Evolutionary conservation across 2,329 filamentous ascomycete species (phyloP), one percentile per base, ranked within the genome.

Genomic region (Penicillium sp.): DNA sequence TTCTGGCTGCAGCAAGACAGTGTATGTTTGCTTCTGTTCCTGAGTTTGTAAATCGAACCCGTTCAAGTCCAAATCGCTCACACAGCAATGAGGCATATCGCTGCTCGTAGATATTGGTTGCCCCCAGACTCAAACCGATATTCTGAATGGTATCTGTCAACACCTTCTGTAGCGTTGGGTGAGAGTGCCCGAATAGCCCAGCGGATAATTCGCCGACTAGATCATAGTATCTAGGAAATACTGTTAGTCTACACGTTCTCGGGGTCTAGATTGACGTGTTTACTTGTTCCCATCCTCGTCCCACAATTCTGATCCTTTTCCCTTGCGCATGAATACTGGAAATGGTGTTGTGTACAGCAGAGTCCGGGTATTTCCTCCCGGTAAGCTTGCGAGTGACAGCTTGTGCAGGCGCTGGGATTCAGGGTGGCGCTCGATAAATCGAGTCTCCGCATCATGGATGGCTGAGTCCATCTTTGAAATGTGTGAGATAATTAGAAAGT

Each of bases 11-110:
- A 4, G 79, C 80, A 1, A 88, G 65, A 2, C 84, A 84, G 64
- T 85, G 81, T 5, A 84, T 74, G 48, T 84, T 88, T 5, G 84
- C 84, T 67, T 88, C 86, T 0, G 86, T 88, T 2, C 86, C 86
- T 0, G 83, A 86, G 68, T 88, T 88, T 40, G 82, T 79, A 68
- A 88, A 87, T 1, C 86, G 77, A 12, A 78, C 75, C 7, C 85
- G 83, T 5, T 87, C 71, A 0, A 69, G 60, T 3, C 61, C 63
- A 61, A 88, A 87, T 4, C 85, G 77, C 10, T 71, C 62, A 54
- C 78, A 80, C n/a, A 88, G 66, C n/a, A 78, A 65, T 10, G 70
- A 63, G 0, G 84, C 85, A 22, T 84, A 74, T 16, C 74, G 61
- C 9, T 75, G 71, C 68, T 88, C 85, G 46, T 81, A 74, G 11